Conservation (phyloP, 2,329 filamentous ascomycete species). For the Zalaria sp. region DNA sequence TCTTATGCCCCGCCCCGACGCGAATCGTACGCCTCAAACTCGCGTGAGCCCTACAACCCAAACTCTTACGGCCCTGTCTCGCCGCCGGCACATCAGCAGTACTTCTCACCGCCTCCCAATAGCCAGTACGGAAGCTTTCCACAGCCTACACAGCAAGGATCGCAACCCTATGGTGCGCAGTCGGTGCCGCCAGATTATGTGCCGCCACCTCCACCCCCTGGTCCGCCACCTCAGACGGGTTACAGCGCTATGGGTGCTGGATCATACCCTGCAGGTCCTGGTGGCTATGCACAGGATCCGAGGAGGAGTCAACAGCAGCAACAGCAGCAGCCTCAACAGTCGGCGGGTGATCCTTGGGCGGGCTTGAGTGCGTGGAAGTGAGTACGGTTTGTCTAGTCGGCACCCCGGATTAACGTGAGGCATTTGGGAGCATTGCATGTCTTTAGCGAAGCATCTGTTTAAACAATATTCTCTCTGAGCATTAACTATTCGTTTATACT, state of each 20-base stretch:
- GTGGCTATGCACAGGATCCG: constrained; percentile 39
- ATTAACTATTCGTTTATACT: too few species aligned
- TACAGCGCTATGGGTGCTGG: constrained; percentile 28
- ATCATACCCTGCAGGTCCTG: constrained; percentile 33
- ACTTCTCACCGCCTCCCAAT: constrained; percentile 33
- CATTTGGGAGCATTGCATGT: too few species aligned
- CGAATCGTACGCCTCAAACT: constrained; percentile 3
- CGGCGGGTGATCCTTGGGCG: constrained; percentile 50
- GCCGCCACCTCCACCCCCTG: constrained; percentile 52
- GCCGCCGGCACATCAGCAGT: constrained; percentile 44
- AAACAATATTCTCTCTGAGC: too few species aligned
- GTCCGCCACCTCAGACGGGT: constrained; percentile 42
- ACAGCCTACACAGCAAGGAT: constrained; percentile 16
- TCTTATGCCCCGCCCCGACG: constrained; percentile 3
- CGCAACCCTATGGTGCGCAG: constrained; percentile 14
- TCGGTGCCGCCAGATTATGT: constrained; percentile 49
- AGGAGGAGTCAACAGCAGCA: constrained; percentile 24
- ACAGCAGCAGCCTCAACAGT: constrained; percentile 23
- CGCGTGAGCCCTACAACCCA: constrained; percentile 27
- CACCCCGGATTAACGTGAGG: too few species aligned
- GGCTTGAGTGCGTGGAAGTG: constrained; percentile 57
- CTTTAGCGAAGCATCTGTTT: too few species aligned
- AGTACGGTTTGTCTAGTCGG: constrained; percentile 1
- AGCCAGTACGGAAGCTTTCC: constrained; percentile 16
- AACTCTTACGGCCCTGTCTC: constrained; percentile 31